Evolutionary conservation across 2,329 filamentous ascomycete species (phyloP).

Genomic region (Alternaria gansuensis): DNA sequence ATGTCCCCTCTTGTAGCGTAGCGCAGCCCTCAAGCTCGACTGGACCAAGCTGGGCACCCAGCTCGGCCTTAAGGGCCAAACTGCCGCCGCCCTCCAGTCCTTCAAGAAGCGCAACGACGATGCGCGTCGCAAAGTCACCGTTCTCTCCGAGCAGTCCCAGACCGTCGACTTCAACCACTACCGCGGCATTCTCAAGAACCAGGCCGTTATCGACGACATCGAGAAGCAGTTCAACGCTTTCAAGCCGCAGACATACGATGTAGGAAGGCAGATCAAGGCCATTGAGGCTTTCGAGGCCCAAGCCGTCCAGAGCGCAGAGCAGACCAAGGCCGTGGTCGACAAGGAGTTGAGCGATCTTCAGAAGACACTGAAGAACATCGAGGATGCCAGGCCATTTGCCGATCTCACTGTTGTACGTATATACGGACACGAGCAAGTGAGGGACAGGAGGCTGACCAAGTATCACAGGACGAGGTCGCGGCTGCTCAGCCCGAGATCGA

Average conservation of each 20-base stretch:
- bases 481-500: constrained; percentile 96
- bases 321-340: constrained; percentile 96
- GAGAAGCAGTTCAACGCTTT: constrained; percentile 93
- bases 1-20: constrained; percentile 70
- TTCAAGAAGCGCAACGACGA: constrained; percentile 99
- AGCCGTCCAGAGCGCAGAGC: constrained; percentile 95
- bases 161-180: constrained; percentile 93
- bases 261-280: constrained; percentile 92
- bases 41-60: constrained; percentile 95
- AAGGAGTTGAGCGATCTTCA: constrained; percentile 91
- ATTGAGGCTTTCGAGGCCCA: constrained; percentile 98
- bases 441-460: constrained; percentile 30
- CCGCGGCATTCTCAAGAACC: constrained; percentile 93
- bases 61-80: constrained; percentile 95
- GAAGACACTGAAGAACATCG: constrained; percentile 96
- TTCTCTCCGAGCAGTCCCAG: constrained; percentile 83
- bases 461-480: constrained; percentile 84
- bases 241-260: constrained; percentile 93
- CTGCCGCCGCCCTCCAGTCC: constrained; percentile 85
- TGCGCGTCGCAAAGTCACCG: constrained; percentile 89
- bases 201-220: constrained; percentile 92
- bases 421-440: constrained; percentile 8
- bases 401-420: constrained; percentile 93
- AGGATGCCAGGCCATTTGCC: constrained; percentile 93
- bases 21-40: constrained; percentile 98